Base-by-base conservation (phyloP, 225 moss, liverwort and hornwort species). In the Polytrichum commune region DNA sequence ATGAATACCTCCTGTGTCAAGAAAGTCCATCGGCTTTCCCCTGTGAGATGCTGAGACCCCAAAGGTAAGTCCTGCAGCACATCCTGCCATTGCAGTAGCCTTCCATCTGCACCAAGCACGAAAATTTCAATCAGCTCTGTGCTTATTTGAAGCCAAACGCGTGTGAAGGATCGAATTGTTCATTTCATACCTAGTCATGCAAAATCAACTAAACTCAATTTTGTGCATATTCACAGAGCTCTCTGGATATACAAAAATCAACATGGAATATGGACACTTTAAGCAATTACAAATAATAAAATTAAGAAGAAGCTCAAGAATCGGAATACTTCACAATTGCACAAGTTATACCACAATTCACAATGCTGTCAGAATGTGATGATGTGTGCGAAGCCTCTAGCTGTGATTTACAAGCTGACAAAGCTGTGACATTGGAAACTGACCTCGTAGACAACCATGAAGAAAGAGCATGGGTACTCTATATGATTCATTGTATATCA, bases 401-500 rank as follows among this genome's bases (percentile, higher is more conserved):
- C 46, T 46, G 3, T 46, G 46, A 60, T 60, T 24, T 24, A 23
- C 22, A 60, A 60, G 16, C 2, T n/a, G 60, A 60, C 46, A 16
- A 46, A 46, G 46, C 22, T 60, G 4, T 13, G 16, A 46, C 46
- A 46, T 38, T 55, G 10, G 18, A 64, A 30, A 60, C 80, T 25
- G 68, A 95, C 93, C 91, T 87, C 82, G 72, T 24, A 81, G 72
- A 75, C 56, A 81, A 72, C 92, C 88, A 58, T 67, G 94, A 75
- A 94, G 82, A 72, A 83, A 86, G 46, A 97, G 84, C 76, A 84
- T 83, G 16, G 94, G 94, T 22, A 94, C 97, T 79, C 83, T 83
- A 78, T 94, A 97, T 16, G 97, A 97, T 76, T 97, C 97, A 74
- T 78, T 92, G 71, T 94, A 97, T 28, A 91, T 76, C 67, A 93